These are phyloP conservation scores for Boletellus sp. DNA, from an alignment of 768 basidiomycete species.

Conservation along the genomic window DNA sequence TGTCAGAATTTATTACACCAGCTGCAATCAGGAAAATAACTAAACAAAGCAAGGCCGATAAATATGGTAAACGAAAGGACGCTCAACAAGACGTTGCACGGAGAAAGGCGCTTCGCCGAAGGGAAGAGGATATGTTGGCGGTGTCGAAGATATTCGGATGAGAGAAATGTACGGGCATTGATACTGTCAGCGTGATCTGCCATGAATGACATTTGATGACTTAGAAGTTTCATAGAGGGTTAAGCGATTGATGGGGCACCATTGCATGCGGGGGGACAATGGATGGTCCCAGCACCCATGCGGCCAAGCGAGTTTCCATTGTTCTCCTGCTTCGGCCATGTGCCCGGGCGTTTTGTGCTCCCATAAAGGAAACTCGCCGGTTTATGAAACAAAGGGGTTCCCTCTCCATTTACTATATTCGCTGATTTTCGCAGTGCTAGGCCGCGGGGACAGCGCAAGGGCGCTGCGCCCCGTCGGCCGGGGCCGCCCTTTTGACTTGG, in stretches of 20 bases:
- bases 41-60: constrained; percentile 71
- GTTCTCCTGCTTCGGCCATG: constrained; percentile 19
- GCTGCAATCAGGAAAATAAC: constrained; percentile 68
- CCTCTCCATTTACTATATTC: neutral
- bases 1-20: constrained; percentile 87
- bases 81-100: constrained; percentile 62
- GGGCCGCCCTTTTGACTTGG: constrained; percentile 6
- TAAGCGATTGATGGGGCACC: neutral
- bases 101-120: constrained; percentile 60
- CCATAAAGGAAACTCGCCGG: constrained; percentile 23
- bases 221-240: neutral
- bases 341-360: constrained; percentile 24
- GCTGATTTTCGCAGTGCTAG: neutral
- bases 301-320: constrained; percentile 28
- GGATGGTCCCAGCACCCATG: constrained; percentile 3
- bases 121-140: constrained; percentile 74
- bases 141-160: constrained; percentile 89
- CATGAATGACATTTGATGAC: neutral
- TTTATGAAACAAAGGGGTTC: constrained; percentile 25
- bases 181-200: neutral
- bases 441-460: neutral
- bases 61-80: constrained; percentile 79
- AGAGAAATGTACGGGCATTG: constrained; percentile 17
- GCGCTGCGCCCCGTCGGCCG: neutral
- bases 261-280: constrained; percentile 14